Base-by-base conservation (phyloP, 306 rosid species). In the Rosa chinensis region DNA sequence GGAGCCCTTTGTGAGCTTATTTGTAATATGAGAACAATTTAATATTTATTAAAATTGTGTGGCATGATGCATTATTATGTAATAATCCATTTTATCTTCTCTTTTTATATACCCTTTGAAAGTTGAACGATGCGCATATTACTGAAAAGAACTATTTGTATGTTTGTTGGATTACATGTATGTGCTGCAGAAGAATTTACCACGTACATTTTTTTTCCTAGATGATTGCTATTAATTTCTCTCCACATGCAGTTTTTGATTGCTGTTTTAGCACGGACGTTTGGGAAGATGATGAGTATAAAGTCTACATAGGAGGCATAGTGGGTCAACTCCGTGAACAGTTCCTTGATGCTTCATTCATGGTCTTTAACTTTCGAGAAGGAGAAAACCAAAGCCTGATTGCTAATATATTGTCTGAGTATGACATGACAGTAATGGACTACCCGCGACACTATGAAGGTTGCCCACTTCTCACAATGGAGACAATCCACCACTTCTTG, bases 371-470 rank as follows among this genome's bases (percentile, higher is more conserved):
- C 89, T 91, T 96, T 82, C 87, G 98, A 70, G 97, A 96, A 64
- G 99, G 99, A 70, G 97, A 96, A 25, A 70, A 58, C 43, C 96
- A 90, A 80, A 93, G 99, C 83, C 88, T 86, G 69, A 81, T 93
- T 80, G 68, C 91, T 47, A 84, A 70, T 75, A 88, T 93, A 80
- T 82, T 93, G 90, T 84, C 88, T 0, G 90, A 87, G 76, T 88
- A 88, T 73, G 97, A 96, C 55, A 91, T 96, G 99, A 93, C 94
- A 20, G 97, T 93, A 73, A 96, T 96, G 90, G 98, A 96, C 83
- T 96, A 96, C 84, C 99, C 99, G 72, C 84, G 89, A 21, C 96
- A 96, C 35, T 93, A 91, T 71, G 99, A 96, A 86, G 99, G 99
- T 50, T 96, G 99, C 74, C 97, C 97, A 1, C 79, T 96, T 66